Conservation (phyloP, 306 rosid genomes). For the Ormosia semicastrata region DNA sequence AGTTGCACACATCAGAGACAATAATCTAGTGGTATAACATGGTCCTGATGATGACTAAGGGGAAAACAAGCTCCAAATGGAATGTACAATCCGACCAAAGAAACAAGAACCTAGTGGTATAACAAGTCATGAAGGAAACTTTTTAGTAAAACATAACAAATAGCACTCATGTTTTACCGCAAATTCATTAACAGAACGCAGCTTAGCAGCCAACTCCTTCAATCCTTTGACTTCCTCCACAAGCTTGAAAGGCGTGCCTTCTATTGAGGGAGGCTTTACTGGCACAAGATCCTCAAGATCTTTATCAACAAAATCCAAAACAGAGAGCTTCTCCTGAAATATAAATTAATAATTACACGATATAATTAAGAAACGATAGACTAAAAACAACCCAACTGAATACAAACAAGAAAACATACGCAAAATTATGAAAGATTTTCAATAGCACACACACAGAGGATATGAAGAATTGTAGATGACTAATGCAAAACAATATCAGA, state of each 20-base stretch:
- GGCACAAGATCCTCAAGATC: conserved; percentile 52
- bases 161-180: conserved; percentile 57
- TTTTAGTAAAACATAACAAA: neutral
- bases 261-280: conserved; percentile 49
- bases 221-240: conserved; percentile 82
- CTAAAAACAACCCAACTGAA: neutral
- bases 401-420: neutral
- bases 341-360: conserved; percentile 16
- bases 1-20: neutral
- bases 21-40: neutral
- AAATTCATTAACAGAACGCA: conserved; percentile 70
- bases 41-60: neutral
- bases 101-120: neutral
- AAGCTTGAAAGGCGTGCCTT: conserved; percentile 76
- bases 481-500: neutral
- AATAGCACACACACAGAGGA: neutral
- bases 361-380: neutral
- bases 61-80: conserved; percentile 16
- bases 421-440: neutral
- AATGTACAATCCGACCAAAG: neutral
- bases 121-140: neutral
- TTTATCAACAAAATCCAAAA: conserved; percentile 75
- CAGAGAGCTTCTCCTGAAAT: conserved; percentile 62
- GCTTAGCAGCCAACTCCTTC: conserved; percentile 78
- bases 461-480: neutral